Percentiles rank a stretch among this genome's conserved stretches.
phyloP scores from a whole-genome alignment of 192 early-diverging fungal species.

The Coemansia sp. region DNA sequence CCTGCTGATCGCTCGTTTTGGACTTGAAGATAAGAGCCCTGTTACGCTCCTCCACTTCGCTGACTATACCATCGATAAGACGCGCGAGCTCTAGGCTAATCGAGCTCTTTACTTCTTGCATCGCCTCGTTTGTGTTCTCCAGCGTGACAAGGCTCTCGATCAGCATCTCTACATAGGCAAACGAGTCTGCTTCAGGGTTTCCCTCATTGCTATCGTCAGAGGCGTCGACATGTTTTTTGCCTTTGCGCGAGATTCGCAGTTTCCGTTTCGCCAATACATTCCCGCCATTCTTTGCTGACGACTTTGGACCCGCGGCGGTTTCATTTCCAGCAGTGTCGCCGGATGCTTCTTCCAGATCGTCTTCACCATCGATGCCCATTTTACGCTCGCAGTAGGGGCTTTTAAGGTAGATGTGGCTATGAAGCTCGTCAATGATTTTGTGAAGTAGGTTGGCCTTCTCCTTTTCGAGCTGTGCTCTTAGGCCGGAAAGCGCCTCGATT shows the following conservation, averaged over 20 bases:
- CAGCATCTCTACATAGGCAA: slow-evolving; percentile 74
- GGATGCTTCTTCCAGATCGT: slow-evolving; percentile 17
- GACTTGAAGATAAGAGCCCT: slow-evolving; percentile 39
- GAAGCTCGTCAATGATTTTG: slow-evolving; percentile 70
- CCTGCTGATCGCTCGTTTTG: slow-evolving; percentile 36
- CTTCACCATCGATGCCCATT: slow-evolving; percentile 44
- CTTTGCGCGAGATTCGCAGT: slow-evolving; percentile 53
- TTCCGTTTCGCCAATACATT: slow-evolving; percentile 12
- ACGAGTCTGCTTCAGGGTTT: slow-evolving; percentile 75
- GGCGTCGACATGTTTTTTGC: slow-evolving; percentile 5
- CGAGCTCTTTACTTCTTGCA: slow-evolving; percentile 68
- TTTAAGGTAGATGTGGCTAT: slow-evolving; percentile 76
- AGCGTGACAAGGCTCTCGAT: slow-evolving; percentile 67
- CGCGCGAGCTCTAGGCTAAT: slow-evolving; percentile 68
- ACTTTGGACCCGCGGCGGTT: not conserved
- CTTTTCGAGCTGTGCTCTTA: slow-evolving; percentile 62
- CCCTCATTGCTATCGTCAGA: slow-evolving; percentile 44
- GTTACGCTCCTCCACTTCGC: slow-evolving; percentile 73
- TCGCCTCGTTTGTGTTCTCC: slow-evolving; percentile 28
- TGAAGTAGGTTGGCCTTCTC: slow-evolving; percentile 55
- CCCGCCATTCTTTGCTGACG: slow-evolving; percentile 1
- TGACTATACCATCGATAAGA: slow-evolving; percentile 70
- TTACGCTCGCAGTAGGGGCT: slow-evolving; percentile 70
- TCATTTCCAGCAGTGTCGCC: slow-evolving; percentile 5
- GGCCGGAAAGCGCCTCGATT: slow-evolving; percentile 69